A percentile compares a stretch with the other conserved stretches of the same genome.
Evolutionary conservation across 2,329 filamentous ascomycete species (phyloP).

Genomic region (Colletotrichum endophyticum): DNA sequence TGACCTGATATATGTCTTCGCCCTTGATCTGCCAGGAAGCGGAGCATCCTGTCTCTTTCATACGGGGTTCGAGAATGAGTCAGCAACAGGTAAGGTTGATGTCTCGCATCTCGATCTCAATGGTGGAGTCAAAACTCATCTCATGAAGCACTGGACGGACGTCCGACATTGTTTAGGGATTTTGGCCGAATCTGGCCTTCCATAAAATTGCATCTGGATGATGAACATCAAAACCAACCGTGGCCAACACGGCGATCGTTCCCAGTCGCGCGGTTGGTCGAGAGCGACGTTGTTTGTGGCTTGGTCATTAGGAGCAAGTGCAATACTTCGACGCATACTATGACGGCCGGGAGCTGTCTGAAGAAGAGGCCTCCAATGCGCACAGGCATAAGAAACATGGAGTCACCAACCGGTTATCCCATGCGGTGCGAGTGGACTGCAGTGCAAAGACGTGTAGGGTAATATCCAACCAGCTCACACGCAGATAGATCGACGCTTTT

Average conservation of each 20-base stretch:
- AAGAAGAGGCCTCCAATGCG: not conserved
- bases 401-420: not conserved
- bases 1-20: not conserved
- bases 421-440: too few relatives aligned
- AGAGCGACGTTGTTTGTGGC: not conserved
- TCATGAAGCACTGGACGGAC: not conserved
- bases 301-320: not conserved
- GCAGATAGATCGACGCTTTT: too few relatives aligned
- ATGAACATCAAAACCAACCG: not conserved
- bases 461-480: too few relatives aligned
- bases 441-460: too few relatives aligned
- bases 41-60: not conserved
- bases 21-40: not conserved
- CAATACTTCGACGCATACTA: not conserved
- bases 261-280: not conserved
- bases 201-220: not conserved
- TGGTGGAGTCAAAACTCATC: not conserved
- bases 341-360: not conserved
- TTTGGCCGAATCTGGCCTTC: not conserved
- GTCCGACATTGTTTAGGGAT: not conserved
- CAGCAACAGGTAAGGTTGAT: not conserved
- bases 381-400: not conserved
- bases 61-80: not conserved
- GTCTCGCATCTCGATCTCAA: not conserved
- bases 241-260: not conserved